phyloP scores from a whole-genome alignment of 805 yeast genomes.

The Candida schatavii region DNA sequence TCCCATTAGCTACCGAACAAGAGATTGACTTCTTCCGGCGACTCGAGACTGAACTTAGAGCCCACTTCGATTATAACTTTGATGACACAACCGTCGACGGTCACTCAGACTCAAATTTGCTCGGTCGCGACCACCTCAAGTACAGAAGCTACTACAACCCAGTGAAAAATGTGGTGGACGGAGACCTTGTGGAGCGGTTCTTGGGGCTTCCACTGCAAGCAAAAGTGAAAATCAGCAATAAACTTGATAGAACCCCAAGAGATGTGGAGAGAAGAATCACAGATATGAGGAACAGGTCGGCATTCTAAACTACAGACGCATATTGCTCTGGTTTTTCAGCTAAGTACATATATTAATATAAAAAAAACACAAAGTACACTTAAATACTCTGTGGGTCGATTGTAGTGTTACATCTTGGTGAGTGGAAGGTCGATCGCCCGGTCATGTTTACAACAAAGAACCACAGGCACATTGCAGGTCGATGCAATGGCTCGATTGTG shows the following conservation, averaged over 20 bases:
- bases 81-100: conserved; percentile 23
- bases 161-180: conserved; percentile 73
- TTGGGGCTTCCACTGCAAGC: conserved; percentile 28
- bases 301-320: conserved; percentile 17
- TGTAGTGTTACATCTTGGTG: background rate
- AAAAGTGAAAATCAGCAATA: conserved; percentile 36
- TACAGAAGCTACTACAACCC: conserved; percentile 85
- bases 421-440: background rate
- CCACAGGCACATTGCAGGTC: background rate
- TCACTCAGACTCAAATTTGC: conserved; percentile 29
- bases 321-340: background rate
- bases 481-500: background rate
- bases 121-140: conserved; percentile 64
- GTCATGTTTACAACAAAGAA: background rate
- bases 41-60: conserved; percentile 48
- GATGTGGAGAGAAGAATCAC: conserved; percentile 52
- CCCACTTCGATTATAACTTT: conserved; percentile 22
- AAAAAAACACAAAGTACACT: background rate
- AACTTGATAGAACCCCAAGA: conserved; percentile 44
- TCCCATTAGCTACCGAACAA: conserved; percentile 60
- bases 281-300: conserved; percentile 48
- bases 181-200: conserved; percentile 75
- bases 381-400: background rate
- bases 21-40: conserved; percentile 60
- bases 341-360: conserved; percentile 1